A percentile compares a stretch with the other conserved stretches of the same genome.
These are phyloP conservation scores for Stagonosporopsis rhizophila DNA, from an alignment of 2,329 filamentous ascomycete genomes.

Conservation along the genomic window DNA sequence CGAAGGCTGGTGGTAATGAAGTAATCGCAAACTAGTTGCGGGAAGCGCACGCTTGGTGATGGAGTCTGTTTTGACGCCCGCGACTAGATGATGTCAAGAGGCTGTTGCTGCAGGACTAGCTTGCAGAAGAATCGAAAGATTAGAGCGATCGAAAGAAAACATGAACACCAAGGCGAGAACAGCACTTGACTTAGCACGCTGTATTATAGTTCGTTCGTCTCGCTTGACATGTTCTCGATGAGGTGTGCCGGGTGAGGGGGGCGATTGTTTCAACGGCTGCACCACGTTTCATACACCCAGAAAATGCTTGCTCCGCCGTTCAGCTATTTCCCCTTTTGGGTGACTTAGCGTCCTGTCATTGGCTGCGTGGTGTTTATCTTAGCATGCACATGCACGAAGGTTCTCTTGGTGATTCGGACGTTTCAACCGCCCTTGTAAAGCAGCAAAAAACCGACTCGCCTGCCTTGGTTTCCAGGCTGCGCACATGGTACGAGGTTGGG, in stretches of 20 bases:
- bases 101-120: constrained; percentile 1
- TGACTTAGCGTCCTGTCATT: constrained; percentile 15
- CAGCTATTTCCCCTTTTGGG: constrained; percentile 19
- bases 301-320: constrained; percentile 6
- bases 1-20: constrained; percentile 16
- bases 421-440: constrained; percentile 16
- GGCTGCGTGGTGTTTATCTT: constrained; percentile 11
- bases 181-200: constrained; percentile 15
- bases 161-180: constrained; percentile 14
- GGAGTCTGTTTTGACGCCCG: constrained; percentile 7
- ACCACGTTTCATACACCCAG: constrained; percentile 25
- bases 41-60: constrained; percentile 6
- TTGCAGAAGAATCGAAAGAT: constrained; percentile 4
- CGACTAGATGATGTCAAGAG: constrained; percentile 17
- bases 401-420: constrained; percentile 2
- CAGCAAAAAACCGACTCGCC: not conserved
- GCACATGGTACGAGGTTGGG: constrained; percentile 3
- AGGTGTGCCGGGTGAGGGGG: constrained; percentile 17
- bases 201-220: constrained; percentile 23
- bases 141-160: constrained; percentile 3
- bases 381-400: constrained; percentile 21
- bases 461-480: constrained; percentile 17
- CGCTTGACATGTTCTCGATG: constrained; percentile 6
- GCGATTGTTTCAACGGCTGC: constrained; percentile 30
- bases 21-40: constrained; percentile 16